Conservation (phyloP, 2,329 filamentous ascomycete genomes). For the Fonsecaea multimorphosa region DNA sequence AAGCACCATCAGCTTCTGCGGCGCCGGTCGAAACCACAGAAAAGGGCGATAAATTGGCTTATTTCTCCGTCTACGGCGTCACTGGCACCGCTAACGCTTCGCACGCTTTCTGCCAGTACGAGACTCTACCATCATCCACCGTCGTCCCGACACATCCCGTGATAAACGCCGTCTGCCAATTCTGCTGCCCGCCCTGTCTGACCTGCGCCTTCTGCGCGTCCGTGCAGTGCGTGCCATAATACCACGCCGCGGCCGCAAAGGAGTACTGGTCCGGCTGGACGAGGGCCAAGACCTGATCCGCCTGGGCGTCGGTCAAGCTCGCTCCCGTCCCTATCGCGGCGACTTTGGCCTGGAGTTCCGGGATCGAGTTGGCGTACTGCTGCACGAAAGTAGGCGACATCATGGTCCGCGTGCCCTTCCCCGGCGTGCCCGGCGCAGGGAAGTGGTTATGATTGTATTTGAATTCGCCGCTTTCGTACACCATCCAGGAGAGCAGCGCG, state of each 20-base stretch:
- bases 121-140: constrained; percentile 53
- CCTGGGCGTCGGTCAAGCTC: background rate
- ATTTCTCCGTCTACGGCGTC: constrained; percentile 1
- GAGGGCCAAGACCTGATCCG: constrained; percentile 53
- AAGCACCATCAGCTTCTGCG: no score
- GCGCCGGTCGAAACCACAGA: no score
- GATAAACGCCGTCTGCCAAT: constrained; percentile 60
- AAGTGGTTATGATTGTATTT: constrained; percentile 72
- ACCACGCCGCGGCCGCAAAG: constrained; percentile 69
- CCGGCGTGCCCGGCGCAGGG: constrained; percentile 56
- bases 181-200: constrained; percentile 54
- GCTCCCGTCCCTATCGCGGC: constrained; percentile 47
- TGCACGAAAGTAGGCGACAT: constrained; percentile 62
- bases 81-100: constrained; percentile 46
- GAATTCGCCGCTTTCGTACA: constrained; percentile 73
- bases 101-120: constrained; percentile 58
- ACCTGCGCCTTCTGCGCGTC: constrained; percentile 53
- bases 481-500: constrained; percentile 72
- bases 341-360: constrained; percentile 49
- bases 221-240: constrained; percentile 61
- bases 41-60: no score
- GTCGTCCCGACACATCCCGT: constrained; percentile 60
- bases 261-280: constrained; percentile 58
- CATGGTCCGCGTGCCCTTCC: constrained; percentile 76
- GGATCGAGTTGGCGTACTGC: constrained; percentile 59